Conservation (phyloP, 2,329 filamentous ascomycete genomes). For the Gnomoniopsis sp. region DNA sequence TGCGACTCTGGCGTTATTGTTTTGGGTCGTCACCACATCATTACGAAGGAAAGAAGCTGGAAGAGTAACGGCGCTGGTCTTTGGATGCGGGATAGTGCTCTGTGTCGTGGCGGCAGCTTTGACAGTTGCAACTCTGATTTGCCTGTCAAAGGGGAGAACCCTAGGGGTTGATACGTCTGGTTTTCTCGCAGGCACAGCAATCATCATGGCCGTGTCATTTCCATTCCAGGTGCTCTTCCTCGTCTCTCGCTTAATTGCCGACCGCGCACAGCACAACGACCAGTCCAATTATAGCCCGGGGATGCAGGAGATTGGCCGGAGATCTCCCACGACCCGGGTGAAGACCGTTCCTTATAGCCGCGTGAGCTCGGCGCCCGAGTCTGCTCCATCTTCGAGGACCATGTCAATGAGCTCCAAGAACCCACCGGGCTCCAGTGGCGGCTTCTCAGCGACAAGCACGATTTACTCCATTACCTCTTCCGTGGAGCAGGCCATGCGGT, state of each 20-base stretch:
- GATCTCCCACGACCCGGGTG: slow-evolving; percentile 34
- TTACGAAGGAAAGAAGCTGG: slow-evolving; percentile 20
- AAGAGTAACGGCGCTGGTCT: slow-evolving; percentile 31
- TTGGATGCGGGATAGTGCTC: slow-evolving; percentile 35
- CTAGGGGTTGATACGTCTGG: slow-evolving; percentile 29
- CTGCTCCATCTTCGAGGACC: slow-evolving; percentile 26
- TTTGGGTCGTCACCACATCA: slow-evolving; percentile 29
- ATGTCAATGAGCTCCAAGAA: slow-evolving; percentile 35
- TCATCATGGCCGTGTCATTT: slow-evolving; percentile 44
- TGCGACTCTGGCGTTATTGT: slow-evolving; percentile 33
- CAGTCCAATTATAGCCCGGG: slow-evolving; percentile 25
- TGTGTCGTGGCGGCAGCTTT: slow-evolving; percentile 43
- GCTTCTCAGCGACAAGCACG: slow-evolving; percentile 42
- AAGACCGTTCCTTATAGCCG: slow-evolving; percentile 53
- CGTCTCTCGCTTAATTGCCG: slow-evolving; percentile 39
- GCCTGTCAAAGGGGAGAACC: slow-evolving; percentile 33
- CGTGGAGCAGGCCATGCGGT: slow-evolving; percentile 46
- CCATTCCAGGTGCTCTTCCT: slow-evolving; percentile 47
- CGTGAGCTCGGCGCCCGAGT: slow-evolving; percentile 33
- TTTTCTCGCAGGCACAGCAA: slow-evolving; percentile 42
- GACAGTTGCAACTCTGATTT: slow-evolving; percentile 42
- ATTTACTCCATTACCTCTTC: slow-evolving; percentile 47
- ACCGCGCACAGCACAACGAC: slow-evolving; percentile 29
- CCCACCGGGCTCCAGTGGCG: slow-evolving; percentile 42
- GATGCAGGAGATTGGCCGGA: slow-evolving; percentile 30